A percentile compares a stretch with the other conserved stretches of the same genome.
These are phyloP conservation scores for Saraca asoca DNA, from an alignment of 331 rosid genomes.

Conservation along the genomic window DNA sequence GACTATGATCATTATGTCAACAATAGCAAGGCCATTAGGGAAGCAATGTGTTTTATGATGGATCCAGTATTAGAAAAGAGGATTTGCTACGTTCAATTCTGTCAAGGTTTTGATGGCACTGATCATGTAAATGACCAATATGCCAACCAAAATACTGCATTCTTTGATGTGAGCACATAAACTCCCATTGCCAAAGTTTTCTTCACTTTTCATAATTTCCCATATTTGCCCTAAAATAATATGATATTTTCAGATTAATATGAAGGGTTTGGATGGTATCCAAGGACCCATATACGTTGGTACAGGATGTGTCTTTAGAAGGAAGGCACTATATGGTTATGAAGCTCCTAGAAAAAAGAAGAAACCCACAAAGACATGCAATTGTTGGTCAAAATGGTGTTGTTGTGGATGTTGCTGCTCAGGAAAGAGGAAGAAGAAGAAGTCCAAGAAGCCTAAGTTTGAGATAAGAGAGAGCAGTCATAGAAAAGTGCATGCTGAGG, in stretches of 20 bases:
- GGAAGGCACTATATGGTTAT: slow-evolving; percentile 82
- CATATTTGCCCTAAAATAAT: slow-evolving; percentile 4
- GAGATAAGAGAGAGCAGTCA: slow-evolving; percentile 24
- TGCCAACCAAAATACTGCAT: slow-evolving; percentile 66
- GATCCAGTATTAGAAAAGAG: slow-evolving; percentile 71
- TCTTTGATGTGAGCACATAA: slow-evolving; percentile 61
- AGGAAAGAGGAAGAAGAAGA: slow-evolving; percentile 54
- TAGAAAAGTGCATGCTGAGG: slow-evolving; percentile 32
- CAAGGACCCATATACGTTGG: slow-evolving; percentile 89
- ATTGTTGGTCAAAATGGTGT: slow-evolving; percentile 80
- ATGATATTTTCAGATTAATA: slow-evolving; percentile 58
- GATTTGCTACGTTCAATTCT: slow-evolving; percentile 79
- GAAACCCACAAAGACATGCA: slow-evolving; percentile 67
- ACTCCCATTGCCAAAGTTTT: background rate
- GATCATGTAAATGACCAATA: slow-evolving; percentile 53
- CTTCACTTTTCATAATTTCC: background rate
- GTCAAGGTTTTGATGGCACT: slow-evolving; percentile 67
- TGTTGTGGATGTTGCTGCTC: slow-evolving; percentile 52
- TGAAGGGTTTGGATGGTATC: slow-evolving; percentile 89
- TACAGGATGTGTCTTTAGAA: slow-evolving; percentile 78
- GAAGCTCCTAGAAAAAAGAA: slow-evolving; percentile 82
- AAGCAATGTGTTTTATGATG: slow-evolving; percentile 98
- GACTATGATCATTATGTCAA: slow-evolving; percentile 81
- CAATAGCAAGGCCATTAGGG: slow-evolving; percentile 80
- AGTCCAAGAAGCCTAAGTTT: slow-evolving; percentile 30